Evolutionary conservation across 495 filamentous ascomycete species (phyloP).

Genomic region (Xylaria flabelliformis): DNA sequence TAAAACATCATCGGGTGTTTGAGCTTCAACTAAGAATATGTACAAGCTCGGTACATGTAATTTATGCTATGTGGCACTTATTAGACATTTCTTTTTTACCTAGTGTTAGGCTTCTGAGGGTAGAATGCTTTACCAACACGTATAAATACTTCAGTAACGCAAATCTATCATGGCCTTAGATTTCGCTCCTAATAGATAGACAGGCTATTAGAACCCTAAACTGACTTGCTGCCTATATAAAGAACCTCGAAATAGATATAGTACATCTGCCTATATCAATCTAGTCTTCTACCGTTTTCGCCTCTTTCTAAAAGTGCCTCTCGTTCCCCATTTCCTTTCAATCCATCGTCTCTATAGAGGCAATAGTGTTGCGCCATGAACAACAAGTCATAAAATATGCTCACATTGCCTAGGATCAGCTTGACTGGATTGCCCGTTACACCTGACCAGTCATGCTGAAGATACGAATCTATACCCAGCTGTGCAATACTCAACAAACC

Average conservation of each 20-base stretch:
- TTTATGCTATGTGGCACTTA: neutral
- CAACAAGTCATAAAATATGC: slow-evolving; percentile 82
- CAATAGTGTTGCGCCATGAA: slow-evolving; percentile 90
- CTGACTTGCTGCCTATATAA: neutral
- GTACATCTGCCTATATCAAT: slow-evolving; percentile 28
- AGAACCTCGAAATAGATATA: too few relatives aligned
- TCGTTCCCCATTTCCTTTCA: slow-evolving; percentile 38
- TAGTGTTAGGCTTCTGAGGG: neutral
- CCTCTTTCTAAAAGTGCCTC: slow-evolving; percentile 46
- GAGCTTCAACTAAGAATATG: neutral
- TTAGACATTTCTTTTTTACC: neutral
- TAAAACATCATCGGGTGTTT: neutral
- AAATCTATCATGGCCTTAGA: neutral
- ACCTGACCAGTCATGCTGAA: slow-evolving; percentile 87
- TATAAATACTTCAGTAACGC: neutral
- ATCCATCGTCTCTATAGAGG: slow-evolving; percentile 61
- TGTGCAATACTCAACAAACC: slow-evolving; percentile 84
- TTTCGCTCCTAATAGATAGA: neutral
- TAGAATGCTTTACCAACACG: neutral
- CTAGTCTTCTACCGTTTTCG: slow-evolving; percentile 45
- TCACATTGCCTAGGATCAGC: slow-evolving; percentile 80
- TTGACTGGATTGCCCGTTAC: slow-evolving; percentile 93
- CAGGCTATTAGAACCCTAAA: neutral
- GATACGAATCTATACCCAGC: slow-evolving; percentile 79
- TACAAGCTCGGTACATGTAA: neutral